Base-by-base conservation (phyloP, 345 rosid genomes). In the Raphanus sativus region DNA sequence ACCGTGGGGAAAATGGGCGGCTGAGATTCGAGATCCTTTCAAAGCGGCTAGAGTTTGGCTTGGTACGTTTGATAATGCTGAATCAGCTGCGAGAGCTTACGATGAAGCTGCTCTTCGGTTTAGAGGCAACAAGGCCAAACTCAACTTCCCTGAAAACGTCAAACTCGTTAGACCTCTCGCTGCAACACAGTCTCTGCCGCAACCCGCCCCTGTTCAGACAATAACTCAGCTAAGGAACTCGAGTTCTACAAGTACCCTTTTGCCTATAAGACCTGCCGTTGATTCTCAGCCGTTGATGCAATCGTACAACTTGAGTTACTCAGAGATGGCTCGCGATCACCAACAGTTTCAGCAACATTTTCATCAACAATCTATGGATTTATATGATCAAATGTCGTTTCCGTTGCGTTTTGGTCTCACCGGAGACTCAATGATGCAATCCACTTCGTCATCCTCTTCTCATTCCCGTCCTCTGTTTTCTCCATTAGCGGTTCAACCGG, bases 1-100 rank as follows among this genome's bases (percentile, higher is more conserved):
- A 75, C 95, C 98, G 2, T 93, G 98, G 98, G 97, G 97, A 0
- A 93, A 93, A 65, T 93, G 98, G 98, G 98, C 98, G 1, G 98
- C 98, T 3, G 98, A 93, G 80, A 93, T 93, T 48, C 76, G 98
- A 66, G 98, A 93, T 72, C 98, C 98, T 0, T 77, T 93, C 74
- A 93, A 86, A 74, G 98, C 98, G 0, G 88, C 94, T 58, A 84
- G 98, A 73, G 98, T 93, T 54, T 93, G 98, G 98, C 72, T 93
- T 0, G 98, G 98, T 42, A 93, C 98, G 17, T 93, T 93, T 17
- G 93, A 91, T 28, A 91, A 93, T 0, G 94, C 98, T 0, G 98
- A 90, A 68, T 90, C 88, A 1, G 97, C 97, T 12, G 98, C 98
- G 16, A 85, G 84, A 65, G 98, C 98, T n/a, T 94, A 94, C 28